These are phyloP conservation scores for Trichosporon sp. DNA, from an alignment of 1,284 basidiomycete species.

Conservation along the genomic window DNA sequence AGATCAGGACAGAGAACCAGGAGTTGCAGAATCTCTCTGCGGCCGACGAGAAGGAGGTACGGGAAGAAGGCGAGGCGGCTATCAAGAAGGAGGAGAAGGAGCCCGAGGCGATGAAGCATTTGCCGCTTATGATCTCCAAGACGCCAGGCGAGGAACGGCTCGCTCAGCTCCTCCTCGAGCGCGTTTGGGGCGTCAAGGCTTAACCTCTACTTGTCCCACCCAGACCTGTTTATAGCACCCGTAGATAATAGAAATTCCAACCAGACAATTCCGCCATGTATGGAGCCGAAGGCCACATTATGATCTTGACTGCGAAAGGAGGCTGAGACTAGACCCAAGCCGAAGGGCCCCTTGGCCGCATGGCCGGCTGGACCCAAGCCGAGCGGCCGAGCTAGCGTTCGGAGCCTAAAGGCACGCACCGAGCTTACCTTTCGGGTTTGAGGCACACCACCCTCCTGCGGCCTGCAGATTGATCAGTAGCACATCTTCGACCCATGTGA, in stretches of 20 bases:
- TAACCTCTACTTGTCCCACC: neutral
- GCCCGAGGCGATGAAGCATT: slow-evolving; percentile 12
- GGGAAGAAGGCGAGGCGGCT: neutral
- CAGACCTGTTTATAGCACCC: no score
- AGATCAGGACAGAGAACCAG: slow-evolving; percentile 31
- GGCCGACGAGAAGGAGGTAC: neutral
- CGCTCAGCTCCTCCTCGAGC: slow-evolving; percentile 27
- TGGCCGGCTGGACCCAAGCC: no score
- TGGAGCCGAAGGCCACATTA: no score
- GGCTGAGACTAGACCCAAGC: neutral
- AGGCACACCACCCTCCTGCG: no score
- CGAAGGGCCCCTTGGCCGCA: no score
- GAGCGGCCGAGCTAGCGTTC: no score
- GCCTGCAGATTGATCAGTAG: no score
- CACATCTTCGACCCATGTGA: no score
- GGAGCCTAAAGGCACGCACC: no score
- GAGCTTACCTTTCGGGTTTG: no score
- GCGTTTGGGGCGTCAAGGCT: slow-evolving; percentile 36
- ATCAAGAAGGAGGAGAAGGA: neutral
- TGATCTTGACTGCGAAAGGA: neutral
- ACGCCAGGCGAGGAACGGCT: slow-evolving; percentile 40
- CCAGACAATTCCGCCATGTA: neutral
- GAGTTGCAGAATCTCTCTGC: slow-evolving; percentile 3
- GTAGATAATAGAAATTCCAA: slow-evolving; percentile 2
- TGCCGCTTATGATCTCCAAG: slow-evolving; percentile 32